Evolutionary conservation across 208 protist genomes (phyloP), one percentile per base, ranked within the genome.

Genomic region (Crithidia bombi): DNA sequence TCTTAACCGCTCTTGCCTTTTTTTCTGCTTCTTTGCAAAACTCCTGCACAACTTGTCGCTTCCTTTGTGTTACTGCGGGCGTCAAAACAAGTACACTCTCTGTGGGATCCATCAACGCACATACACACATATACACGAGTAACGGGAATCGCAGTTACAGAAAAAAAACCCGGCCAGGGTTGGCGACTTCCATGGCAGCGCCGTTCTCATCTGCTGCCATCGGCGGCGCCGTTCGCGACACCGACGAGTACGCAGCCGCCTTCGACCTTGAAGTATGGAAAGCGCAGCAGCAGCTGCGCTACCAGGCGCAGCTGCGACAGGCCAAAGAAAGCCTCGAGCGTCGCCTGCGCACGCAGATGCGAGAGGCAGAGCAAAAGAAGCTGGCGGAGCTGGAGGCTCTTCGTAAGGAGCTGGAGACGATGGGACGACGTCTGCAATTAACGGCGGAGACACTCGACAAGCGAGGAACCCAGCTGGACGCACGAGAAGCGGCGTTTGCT

Each of bases 231-330:
- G 15, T 94, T 36, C 87, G 92, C 19, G 81, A 67, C 44, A 91
- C 91, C 4, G 83, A 84, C 15, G 93, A 96, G 86, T 97, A 95
- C 73, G 80, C 83, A 6, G 85, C 87, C 15, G 91, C 88, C 15
- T 97, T 95, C 76, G 89, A 96, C 63, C 65, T 96, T 15, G 91
- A 97, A 63, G 82, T 97, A 50, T 97, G 93, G 91, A 95, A 96
- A 72, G 88, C 88, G 33, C 86, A 96, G 76, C 89, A 96, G 83
- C 85, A 94, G 72, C 78, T 81, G 10, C 85, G 70, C 7, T 90
- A 93, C 50, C 73, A 83, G 19, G 72, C 73, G 36, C 83, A 93
- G 78, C 71, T 97, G 51, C 72, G 69, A 0, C 77, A 91, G 64
- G 88, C 86, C 19, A 89, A 85, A 69, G 73, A 82, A 39, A 58